A percentile compares a stretch with the other conserved stretches of the same genome.
These are phyloP conservation scores for Blastobotrys arbuscula DNA, from an alignment of 1,139 yeast species.

Conservation along the genomic window DNA sequence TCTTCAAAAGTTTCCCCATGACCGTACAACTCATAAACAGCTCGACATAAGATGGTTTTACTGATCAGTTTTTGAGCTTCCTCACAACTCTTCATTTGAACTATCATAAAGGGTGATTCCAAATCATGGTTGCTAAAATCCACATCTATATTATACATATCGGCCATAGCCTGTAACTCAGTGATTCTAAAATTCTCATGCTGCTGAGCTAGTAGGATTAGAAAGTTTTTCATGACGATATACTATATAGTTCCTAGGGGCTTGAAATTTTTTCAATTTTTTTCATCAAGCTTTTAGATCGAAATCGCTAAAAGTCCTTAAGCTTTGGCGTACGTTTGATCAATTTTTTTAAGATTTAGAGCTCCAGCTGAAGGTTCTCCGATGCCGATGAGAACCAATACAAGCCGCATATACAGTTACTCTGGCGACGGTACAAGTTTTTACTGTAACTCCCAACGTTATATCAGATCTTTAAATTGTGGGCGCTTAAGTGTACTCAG, in stretches of 20 bases:
- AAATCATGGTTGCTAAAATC: slow-evolving; percentile 59
- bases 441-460: too few species aligned
- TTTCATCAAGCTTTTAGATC: too few species aligned
- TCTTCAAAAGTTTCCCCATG: slow-evolving; percentile 51
- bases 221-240: slow-evolving; percentile 42
- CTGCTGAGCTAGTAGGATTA: slow-evolving; percentile 78
- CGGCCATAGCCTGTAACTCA: slow-evolving; percentile 82
- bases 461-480: too few species aligned
- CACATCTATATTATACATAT: slow-evolving; percentile 47
- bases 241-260: neutral
- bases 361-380: too few species aligned
- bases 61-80: slow-evolving; percentile 59
- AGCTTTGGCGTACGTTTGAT: too few species aligned
- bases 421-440: too few species aligned
- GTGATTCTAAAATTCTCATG: slow-evolving; percentile 74
- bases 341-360: neutral
- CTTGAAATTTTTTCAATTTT: neutral
- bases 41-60: slow-evolving; percentile 65
- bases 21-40: slow-evolving; percentile 85
- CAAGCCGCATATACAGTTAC: too few species aligned
- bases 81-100: slow-evolving; percentile 57
- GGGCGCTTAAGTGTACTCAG: too few species aligned
- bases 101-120: slow-evolving; percentile 61
- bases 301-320: too few species aligned
- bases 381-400: too few species aligned